Evolutionary conservation across 768 basidiomycete genomes (phyloP).

Genomic region (Tylopilus intermedius): DNA sequence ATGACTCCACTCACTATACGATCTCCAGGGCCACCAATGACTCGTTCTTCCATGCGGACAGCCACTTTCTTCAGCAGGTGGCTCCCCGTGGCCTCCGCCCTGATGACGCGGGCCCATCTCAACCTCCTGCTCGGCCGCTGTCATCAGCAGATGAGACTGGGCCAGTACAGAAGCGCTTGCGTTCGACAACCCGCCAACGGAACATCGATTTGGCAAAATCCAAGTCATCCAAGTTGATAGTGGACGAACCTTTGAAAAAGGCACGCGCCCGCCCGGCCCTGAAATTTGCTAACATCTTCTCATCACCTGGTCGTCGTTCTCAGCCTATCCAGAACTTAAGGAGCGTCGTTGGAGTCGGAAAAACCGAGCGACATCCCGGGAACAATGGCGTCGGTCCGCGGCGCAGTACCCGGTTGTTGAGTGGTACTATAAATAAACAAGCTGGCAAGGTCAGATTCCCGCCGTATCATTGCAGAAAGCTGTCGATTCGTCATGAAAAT

Average conservation of each 20-base stretch:
- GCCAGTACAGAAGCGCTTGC: constrained; percentile 70
- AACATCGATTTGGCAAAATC: constrained; percentile 46
- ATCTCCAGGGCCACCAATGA: constrained; percentile 53
- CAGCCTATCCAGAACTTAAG: constrained; percentile 68
- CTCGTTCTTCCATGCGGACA: constrained; percentile 48
- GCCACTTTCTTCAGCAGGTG: constrained; percentile 48
- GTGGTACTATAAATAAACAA: constrained; percentile 50
- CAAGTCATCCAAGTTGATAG: constrained; percentile 56
- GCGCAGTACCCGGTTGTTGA: constrained; percentile 69
- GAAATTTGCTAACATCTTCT: constrained; percentile 84
- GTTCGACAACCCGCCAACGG: constrained; percentile 55
- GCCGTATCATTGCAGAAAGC: neutral
- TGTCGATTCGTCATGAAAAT: neutral
- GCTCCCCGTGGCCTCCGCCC: constrained; percentile 39
- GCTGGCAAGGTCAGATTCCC: constrained; percentile 48
- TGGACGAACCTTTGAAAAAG: constrained; percentile 80
- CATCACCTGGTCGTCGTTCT: constrained; percentile 76
- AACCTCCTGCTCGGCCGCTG: constrained; percentile 58
- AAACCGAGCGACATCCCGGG: constrained; percentile 44
- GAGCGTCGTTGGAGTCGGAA: constrained; percentile 46
- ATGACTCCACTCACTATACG: constrained; percentile 3
- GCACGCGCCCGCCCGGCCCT: constrained; percentile 86
- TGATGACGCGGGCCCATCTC: constrained; percentile 41
- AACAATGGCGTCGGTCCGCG: constrained; percentile 49
- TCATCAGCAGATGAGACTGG: constrained; percentile 82